A percentile compares a stretch with the other conserved stretches of the same genome.
Evolutionary conservation across 139 green algal genomes (phyloP).

Genomic region (Closterium sp.): DNA sequence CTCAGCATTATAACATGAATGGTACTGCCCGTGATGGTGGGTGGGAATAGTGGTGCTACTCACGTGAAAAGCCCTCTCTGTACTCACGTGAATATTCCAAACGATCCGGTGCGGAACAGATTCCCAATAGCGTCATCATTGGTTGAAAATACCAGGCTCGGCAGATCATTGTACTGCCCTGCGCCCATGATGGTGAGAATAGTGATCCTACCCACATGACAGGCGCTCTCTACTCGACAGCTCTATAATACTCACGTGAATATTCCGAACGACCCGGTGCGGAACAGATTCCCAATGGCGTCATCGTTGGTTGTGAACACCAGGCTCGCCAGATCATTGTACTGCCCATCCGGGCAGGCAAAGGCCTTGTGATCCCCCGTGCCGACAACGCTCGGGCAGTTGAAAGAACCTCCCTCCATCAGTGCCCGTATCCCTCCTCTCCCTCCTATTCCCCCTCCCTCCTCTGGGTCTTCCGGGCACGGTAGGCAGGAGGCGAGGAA

Average conservation of each 20-base stretch:
- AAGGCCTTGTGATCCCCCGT: slow-evolving; percentile 70
- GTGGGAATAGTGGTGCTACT: no score
- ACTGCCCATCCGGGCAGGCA: slow-evolving; percentile 55
- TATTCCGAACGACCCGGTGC: slow-evolving; percentile 63
- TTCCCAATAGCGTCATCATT: slow-evolving; percentile 79
- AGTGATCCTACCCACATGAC: no score
- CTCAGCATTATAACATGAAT: no score
- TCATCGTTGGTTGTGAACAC: slow-evolving; percentile 84
- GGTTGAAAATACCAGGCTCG: no score
- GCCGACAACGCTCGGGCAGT: slow-evolving; percentile 63
- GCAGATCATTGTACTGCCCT: no score
- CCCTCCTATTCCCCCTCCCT: slow-evolving; percentile 7
- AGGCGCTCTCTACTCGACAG: no score
- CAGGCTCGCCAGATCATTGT: slow-evolving; percentile 80
- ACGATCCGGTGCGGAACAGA: slow-evolving; percentile 70
- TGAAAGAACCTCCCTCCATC: not conserved
- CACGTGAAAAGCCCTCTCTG: no score
- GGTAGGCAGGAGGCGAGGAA: slow-evolving; percentile 32
- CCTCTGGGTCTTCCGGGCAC: slow-evolving; percentile 53
- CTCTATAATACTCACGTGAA: slow-evolving; percentile 53
- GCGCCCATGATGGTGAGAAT: no score
- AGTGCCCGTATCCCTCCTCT: not conserved
- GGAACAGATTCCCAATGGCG: slow-evolving; percentile 80
- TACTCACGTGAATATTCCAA: slow-evolving; percentile 62
- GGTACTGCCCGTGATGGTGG: no score